phyloP scores from a whole-genome alignment of 306 rosid species.

The Dryas alaskensis region DNA sequence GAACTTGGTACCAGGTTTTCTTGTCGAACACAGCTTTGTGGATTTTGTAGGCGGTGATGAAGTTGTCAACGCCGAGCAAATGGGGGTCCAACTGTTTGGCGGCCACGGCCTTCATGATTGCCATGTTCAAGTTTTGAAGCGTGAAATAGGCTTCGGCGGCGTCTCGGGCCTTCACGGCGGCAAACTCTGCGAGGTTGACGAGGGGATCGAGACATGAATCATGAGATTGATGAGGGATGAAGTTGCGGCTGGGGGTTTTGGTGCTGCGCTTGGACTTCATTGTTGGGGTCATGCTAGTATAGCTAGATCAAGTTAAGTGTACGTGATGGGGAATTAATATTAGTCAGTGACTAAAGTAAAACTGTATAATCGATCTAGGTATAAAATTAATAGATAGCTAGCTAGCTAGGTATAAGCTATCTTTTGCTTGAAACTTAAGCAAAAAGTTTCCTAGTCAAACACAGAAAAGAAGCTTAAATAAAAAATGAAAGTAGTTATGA shows the following conservation, averaged over 20 bases:
- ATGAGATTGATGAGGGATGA: not conserved
- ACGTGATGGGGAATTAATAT: too few species aligned
- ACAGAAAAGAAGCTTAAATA: too few species aligned
- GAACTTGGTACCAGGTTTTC: not conserved
- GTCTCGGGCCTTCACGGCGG: not conserved
- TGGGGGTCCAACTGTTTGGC: not conserved
- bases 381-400: too few species aligned
- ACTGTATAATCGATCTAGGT: too few species aligned
- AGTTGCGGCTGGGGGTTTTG: not conserved
- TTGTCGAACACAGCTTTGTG: not conserved
- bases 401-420: too few species aligned
- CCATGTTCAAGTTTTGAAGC: not conserved
- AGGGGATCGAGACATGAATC: not conserved
- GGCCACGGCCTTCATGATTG: not conserved
- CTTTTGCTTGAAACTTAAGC: too few species aligned
- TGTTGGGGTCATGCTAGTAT: not conserved
- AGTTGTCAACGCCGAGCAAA: not conserved
- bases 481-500: too few species aligned
- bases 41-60: not conserved
- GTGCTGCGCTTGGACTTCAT: not conserved
- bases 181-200: not conserved
- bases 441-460: too few species aligned
- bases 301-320: not conserved
- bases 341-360: too few species aligned
- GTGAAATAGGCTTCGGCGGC: slow-evolving; percentile 1